Evolutionary conservation across 2,329 filamentous ascomycete genomes (phyloP).

Genomic region (Fusarium sacchari): DNA sequence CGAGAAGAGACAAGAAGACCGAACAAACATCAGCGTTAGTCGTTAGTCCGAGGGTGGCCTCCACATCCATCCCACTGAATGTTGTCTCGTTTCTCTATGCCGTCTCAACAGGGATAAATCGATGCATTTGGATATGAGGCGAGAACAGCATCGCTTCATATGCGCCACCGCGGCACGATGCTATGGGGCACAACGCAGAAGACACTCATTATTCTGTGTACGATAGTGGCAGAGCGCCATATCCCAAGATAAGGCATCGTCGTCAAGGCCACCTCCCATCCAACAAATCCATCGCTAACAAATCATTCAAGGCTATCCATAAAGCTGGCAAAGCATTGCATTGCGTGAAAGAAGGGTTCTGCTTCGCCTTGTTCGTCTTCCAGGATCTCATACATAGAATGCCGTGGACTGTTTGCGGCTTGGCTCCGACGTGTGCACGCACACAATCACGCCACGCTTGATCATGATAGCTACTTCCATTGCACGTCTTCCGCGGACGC

Average conservation of each 20-base stretch:
- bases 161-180: constrained; percentile 11
- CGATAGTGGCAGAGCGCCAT: constrained; percentile 9
- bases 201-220: background rate
- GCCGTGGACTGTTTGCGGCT: background rate
- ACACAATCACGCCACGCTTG: background rate
- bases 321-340: background rate
- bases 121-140: background rate
- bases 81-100: constrained; percentile 17
- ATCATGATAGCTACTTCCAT: background rate
- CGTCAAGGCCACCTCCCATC: constrained; percentile 17
- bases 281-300: constrained; percentile 17
- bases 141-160: constrained; percentile 7
- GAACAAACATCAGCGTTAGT: constrained; percentile 7
- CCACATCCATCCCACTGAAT: background rate
- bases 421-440: constrained; percentile 1
- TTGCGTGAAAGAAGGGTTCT: background rate
- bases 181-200: background rate
- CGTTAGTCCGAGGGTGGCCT: constrained; percentile 12
- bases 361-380: background rate
- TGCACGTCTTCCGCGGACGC: background rate
- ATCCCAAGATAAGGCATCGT: constrained; percentile 12
- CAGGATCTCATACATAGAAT: background rate
- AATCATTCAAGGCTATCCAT: constrained; percentile 1
- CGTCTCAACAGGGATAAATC: background rate
- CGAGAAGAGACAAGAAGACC: constrained; percentile 6